Evolutionary conservation across 371 early-diverging fungal species (phyloP), one percentile per base, ranked within the genome.

Genomic region (Vairimorpha apis): DNA sequence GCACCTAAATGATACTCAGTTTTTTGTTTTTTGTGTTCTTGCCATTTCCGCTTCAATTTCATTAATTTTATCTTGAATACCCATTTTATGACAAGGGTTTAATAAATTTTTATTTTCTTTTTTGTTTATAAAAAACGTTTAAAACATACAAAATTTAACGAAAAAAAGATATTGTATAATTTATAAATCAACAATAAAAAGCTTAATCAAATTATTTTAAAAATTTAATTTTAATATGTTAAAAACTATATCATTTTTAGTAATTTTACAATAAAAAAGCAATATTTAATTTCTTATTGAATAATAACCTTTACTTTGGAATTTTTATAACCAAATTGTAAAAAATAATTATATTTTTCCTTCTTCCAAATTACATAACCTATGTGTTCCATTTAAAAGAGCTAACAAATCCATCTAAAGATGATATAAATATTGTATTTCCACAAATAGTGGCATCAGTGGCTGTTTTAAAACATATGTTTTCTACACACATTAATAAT

Each of bases 31-130:
- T 51, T 81, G 82, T 0, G 82, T 81, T 56, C 79, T 72, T 30
- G 79, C 79, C 77, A 81, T 81, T 64, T 81, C 82, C 37, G 64
- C 74, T 64, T 81, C 79, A 32, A 81, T 81, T 65, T 82, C 82
- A 32, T 73, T 71, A 45, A 82, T 82, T 66, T 78, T 79, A 44
- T 82, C 82, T 58, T 67, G 73, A 8, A 82, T 65, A 38, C 82
- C 79, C 82, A 82, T 82, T 51, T 25, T 29, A 47, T 51, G 41
- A 45, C 41, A 21, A 7, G 5, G n/a, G n/a, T 14, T 29, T 37
- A n/a, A 35, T 53, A 53, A 12, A 53, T 53, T 18, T 53, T 53
- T 53, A 12, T 53, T 12, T 7, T 12, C 7, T 13, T 12, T 12
- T 18, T 53, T 53, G 21, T 13, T 13, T 53, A 18, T 18, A 7